Percentiles rank a stretch among this genome's conserved stretches.
phyloP scores from a whole-genome alignment of 768 basidiomycete species.

The Leccinum arenicola region DNA sequence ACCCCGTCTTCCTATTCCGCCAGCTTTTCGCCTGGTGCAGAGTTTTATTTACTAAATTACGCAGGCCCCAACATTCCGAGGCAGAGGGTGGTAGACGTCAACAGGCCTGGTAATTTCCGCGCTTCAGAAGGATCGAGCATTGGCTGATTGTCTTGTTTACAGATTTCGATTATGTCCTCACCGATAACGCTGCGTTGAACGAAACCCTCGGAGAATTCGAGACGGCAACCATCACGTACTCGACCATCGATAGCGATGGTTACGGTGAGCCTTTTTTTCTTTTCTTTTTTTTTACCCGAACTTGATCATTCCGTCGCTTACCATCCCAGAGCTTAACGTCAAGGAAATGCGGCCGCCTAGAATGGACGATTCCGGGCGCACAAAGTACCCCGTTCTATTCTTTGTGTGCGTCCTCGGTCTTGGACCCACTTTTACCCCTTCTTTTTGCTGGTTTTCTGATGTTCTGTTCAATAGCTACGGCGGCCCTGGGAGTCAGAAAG shows the following conservation, averaged over 20 bases:
- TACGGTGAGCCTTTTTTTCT: constrained; percentile 50
- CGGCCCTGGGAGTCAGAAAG: constrained; percentile 83
- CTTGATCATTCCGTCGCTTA: constrained; percentile 18
- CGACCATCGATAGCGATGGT: constrained; percentile 77
- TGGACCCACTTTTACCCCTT: background rate
- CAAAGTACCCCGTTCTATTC: constrained; percentile 94
- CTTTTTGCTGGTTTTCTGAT: constrained; percentile 5
- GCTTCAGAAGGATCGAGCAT: background rate
- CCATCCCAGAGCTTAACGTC: constrained; percentile 73
- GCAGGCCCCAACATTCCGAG: constrained; percentile 81
- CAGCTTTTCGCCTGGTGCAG: constrained; percentile 81
- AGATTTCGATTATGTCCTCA: constrained; percentile 68
- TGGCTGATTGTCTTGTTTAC: constrained; percentile 4
- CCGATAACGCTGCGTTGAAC: constrained; percentile 66
- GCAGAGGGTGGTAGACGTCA: constrained; percentile 72
- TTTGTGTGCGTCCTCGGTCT: constrained; percentile 50
- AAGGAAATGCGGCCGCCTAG: constrained; percentile 87
- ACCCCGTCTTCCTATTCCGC: constrained; percentile 58
- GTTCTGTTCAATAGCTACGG: constrained; percentile 60
- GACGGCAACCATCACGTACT: constrained; percentile 62
- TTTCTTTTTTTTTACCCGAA: constrained; percentile 6
- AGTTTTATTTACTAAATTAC: constrained; percentile 81
- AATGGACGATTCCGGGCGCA: constrained; percentile 94
- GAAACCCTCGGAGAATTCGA: constrained; percentile 67
- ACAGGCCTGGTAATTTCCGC: constrained; percentile 39